These are phyloP conservation scores for Blastobotrys capitulatus DNA, from an alignment of 1,139 yeast genomes.

Conservation along the genomic window DNA sequence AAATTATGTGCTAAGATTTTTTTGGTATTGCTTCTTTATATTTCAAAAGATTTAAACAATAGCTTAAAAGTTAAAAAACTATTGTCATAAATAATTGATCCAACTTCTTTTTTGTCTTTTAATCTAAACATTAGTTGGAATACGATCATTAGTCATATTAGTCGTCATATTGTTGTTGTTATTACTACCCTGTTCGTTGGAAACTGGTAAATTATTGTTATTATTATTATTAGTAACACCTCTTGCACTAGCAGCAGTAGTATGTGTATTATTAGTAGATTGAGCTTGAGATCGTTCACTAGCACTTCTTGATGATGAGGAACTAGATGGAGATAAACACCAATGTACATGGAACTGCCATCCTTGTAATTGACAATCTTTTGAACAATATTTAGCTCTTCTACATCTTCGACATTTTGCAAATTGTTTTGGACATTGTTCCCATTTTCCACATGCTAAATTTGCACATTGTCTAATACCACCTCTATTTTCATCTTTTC, in stretches of 20 bases:
- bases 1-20: too few relatives aligned
- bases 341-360: constrained; percentile 94
- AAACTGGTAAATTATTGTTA: too few relatives aligned
- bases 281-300: not conserved
- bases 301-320: not conserved
- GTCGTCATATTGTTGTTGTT: too few relatives aligned
- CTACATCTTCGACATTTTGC: constrained; percentile 94
- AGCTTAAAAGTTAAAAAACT: too few relatives aligned
- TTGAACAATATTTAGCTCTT: constrained; percentile 88
- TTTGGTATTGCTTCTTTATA: too few relatives aligned
- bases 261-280: not conserved
- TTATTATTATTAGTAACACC: too few relatives aligned
- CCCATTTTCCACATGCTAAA: constrained; percentile 96
- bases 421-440: constrained; percentile 79
- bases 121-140: too few relatives aligned
- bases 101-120: too few relatives aligned
- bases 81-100: too few relatives aligned
- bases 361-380: constrained; percentile 85
- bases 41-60: too few relatives aligned
- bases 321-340: constrained; percentile 43
- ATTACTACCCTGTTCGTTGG: too few relatives aligned
- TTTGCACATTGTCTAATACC: constrained; percentile 96
- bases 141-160: too few relatives aligned
- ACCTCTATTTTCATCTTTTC: constrained; percentile 79
- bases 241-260: not conserved